Percentiles rank a stretch among this genome's conserved stretches.
phyloP scores from a whole-genome alignment of 2,329 filamentous ascomycete species.

The Aspergillus spinulosporus region DNA sequence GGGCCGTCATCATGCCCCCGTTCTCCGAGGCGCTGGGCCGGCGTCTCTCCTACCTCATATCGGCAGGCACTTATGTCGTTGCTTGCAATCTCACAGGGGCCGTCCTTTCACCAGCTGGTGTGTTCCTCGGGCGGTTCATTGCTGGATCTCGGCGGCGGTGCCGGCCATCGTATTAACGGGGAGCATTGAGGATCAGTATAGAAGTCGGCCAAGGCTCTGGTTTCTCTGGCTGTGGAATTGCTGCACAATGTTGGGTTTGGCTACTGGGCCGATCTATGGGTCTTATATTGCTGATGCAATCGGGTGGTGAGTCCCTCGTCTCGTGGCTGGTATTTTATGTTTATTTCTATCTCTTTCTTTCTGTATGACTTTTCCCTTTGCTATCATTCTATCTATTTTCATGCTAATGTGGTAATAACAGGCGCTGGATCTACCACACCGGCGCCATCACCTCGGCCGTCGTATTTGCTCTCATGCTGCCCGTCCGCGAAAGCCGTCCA shows the following conservation, averaged over 20 bases:
- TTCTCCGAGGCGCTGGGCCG: constrained; percentile 10
- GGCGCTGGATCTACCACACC: constrained; percentile 9
- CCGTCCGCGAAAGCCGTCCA: constrained; percentile 4
- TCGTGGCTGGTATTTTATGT: no score
- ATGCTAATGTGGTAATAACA: background rate
- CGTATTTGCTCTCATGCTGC: background rate
- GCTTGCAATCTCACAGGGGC: background rate
- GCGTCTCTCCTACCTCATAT: constrained; percentile 4
- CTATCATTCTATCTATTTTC: no score
- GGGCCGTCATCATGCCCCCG: constrained; percentile 8
- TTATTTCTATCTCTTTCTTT: background rate
- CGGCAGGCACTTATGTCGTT: background rate
- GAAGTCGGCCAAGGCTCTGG: constrained; percentile 6
- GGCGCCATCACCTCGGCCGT: background rate
- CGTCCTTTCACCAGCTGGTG: constrained; percentile 1
- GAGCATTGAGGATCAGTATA: constrained; percentile 12
- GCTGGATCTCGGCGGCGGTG: constrained; percentile 6
- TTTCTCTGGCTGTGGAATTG: constrained; percentile 10
- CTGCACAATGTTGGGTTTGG: background rate
- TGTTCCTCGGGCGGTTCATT: constrained; percentile 11
- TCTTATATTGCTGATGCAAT: constrained; percentile 5
- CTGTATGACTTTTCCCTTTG: background rate
- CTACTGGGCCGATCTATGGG: constrained; percentile 11
- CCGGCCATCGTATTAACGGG: constrained; percentile 10
- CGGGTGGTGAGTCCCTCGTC: background rate